Base-by-base conservation (phyloP, 768 basidiomycete genomes). In the Agrocybe praecox region DNA sequence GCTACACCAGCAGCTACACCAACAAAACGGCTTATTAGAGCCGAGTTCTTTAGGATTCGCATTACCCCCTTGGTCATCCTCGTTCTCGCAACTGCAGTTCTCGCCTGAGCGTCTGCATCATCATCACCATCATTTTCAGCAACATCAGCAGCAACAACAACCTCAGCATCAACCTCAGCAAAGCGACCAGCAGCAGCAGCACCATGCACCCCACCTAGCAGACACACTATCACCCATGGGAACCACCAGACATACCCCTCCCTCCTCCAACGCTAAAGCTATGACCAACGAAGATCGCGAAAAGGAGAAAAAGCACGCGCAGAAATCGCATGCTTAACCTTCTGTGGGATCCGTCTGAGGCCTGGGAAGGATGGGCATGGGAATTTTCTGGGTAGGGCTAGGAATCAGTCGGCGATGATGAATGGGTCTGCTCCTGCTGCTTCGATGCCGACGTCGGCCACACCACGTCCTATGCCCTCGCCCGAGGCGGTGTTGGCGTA, bases 291-390 rank as follows among this genome's bases (percentile, higher is more conserved):
- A 44, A 21, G 59, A 55, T 40, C 55, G 49, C 23, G 67, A 65
- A 44, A 62, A 56, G 58, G 78, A 76, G 57, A 76, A 75, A 49
- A 80, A 77, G 53, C 70, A 76, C 34, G 58, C 68, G 51, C 80
- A 80, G 72, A 81, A 77, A 60, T 19, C 36, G 1, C 63, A 65
- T 48, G 60, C 62, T 12, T 77, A 80, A 44, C 81, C 82, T 15
- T 56, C 75, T 21, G 67, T 79, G 10, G 81, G 34, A 72, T 82
- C 44, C 82, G 83, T 15, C 68, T 79, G 10, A 75, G 82, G 14
- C 65, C 74, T 24, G 55, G 46, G 15, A 73, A 71, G 44, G 76
- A 76, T 34, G 46, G n/a, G n/a, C n/a, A n/a, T n/a, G 57, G 69
- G 72, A 9, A 52, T 56, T 49, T 66, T 7, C 53, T 60, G 32